Base-by-base conservation (phyloP, 306 rosid species). In the Vigna reflexopilosa region DNA sequence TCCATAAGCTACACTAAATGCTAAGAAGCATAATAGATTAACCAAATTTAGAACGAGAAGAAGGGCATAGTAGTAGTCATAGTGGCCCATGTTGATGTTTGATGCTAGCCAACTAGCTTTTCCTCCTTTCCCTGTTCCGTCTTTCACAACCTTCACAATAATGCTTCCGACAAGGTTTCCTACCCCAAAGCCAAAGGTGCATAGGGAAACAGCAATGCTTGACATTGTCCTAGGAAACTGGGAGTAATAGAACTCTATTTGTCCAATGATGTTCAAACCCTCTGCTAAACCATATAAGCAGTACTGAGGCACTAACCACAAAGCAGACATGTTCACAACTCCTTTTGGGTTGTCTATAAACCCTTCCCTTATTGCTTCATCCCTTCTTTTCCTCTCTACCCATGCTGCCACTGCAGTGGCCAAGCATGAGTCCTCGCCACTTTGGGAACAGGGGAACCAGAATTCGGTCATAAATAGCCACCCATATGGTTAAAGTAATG, bases 221-320 rank as follows among this genome's bases (percentile, higher is more conserved):
- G 93, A 76, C 96, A 92, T 89, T 73, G 80, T 86, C 55, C 79
- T 88, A 10, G 98, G 98, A 63, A 92, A 78, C 63, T 90, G 89
- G 22, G 94, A 84, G 81, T 92, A 94, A 78, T 64, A 94, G 56
- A 92, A 94, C 73, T 94, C 95, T 19, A 89, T 82, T 64, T 90
- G 94, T 62, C 91, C 97, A 38, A 92, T 90, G 0, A 72, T 72
- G 48, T 90, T 89, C 9, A 92, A 83, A 2, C 85, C 97, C 83
- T 94, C 97, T 1, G 92, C 97, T 11, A 89, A 22, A 65, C 97
- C 97, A 56, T 3, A 16, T 2, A 94, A 72, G 82, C 91, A 87
- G 7, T 86, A 38, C 2, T 94, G 98, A 0, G 92, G 97, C 1
- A 83, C 87, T 9, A 94, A 54, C 98, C 98, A 94, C 92, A 83